Conservation (phyloP, 257 asterid genomes). For the Scutellaria baicalensis region DNA sequence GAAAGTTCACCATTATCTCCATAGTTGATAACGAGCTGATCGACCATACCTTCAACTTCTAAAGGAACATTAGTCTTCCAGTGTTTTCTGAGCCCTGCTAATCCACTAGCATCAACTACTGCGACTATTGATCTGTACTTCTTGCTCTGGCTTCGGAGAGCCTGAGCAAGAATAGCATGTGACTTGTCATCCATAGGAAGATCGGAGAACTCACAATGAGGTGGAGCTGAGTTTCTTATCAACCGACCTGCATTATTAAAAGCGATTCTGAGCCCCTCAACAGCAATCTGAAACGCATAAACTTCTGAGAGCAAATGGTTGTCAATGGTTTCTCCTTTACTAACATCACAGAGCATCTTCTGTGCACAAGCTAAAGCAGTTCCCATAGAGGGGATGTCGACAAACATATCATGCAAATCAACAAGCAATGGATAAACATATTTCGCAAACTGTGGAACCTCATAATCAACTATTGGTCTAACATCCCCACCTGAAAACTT, state of each 20-base stretch:
- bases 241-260: constrained; percentile 66
- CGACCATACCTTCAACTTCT: constrained; percentile 59
- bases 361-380: constrained; percentile 75
- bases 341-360: constrained; percentile 67
- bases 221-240: constrained; percentile 15
- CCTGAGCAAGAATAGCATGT: constrained; percentile 76
- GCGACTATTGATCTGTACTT: constrained; percentile 69
- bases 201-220: constrained; percentile 38
- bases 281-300: constrained; percentile 70
- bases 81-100: constrained; percentile 78
- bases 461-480: constrained; percentile 42
- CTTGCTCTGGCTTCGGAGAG: constrained; percentile 64
- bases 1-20: constrained; percentile 31
- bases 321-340: constrained; percentile 55
- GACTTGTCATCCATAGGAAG: constrained; percentile 69
- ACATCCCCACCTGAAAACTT: constrained; percentile 21
- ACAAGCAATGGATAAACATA: constrained; percentile 66
- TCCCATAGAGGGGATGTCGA: constrained; percentile 60
- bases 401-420: constrained; percentile 61
- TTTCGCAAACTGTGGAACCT: constrained; percentile 74
- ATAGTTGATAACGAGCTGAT: constrained; percentile 39
- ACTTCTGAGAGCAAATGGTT: constrained; percentile 56
- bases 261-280: constrained; percentile 85
- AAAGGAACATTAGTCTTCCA: constrained; percentile 62
- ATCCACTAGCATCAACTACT: constrained; percentile 68